Evolutionary conservation across 768 basidiomycete species (phyloP).

Genomic region (Auricularia sp.): DNA sequence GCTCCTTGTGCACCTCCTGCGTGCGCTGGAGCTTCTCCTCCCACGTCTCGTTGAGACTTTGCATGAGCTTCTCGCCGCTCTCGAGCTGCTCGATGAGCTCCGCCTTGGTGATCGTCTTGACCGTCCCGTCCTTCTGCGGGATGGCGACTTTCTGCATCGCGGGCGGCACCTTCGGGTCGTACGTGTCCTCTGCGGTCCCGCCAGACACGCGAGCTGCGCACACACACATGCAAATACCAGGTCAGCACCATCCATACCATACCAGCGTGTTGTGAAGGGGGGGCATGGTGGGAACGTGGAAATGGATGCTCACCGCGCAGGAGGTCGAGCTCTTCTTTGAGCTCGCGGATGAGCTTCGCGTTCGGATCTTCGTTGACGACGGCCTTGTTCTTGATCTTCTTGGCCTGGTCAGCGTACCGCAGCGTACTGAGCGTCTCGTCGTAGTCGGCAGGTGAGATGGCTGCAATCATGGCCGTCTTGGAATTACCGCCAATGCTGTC

Average conservation of each 20-base stretch:
- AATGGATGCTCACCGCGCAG: slow-evolving; percentile 53
- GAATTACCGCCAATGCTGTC: slow-evolving; percentile 96
- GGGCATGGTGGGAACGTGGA: slow-evolving; percentile 11
- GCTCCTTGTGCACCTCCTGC: slow-evolving; percentile 89
- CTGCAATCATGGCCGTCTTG: slow-evolving; percentile 99
- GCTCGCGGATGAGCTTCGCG: slow-evolving; percentile 94
- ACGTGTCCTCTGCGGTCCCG: slow-evolving; percentile 60
- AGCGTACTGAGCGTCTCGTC: slow-evolving; percentile 95
- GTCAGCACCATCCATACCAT: too few relatives aligned
- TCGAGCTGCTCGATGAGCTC: slow-evolving; percentile 97
- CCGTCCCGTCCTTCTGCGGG: slow-evolving; percentile 81
- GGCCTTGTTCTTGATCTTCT: slow-evolving; percentile 99
- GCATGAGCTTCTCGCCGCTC: slow-evolving; percentile 89
- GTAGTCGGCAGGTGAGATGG: slow-evolving; percentile 96
- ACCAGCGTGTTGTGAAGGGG: slow-evolving; percentile 1
- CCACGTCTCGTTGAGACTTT: slow-evolving; percentile 90
- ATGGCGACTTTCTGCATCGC: slow-evolving; percentile 95
- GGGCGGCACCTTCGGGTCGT: slow-evolving; percentile 81
- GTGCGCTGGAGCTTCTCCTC: slow-evolving; percentile 88
- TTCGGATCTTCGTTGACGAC: slow-evolving; percentile 99
- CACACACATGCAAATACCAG: slow-evolving; percentile 3
- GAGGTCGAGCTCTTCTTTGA: slow-evolving; percentile 95
- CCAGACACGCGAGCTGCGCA: slow-evolving; percentile 62
- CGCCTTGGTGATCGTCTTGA: slow-evolving; percentile 94
- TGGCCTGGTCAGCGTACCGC: slow-evolving; percentile 96